Conservation (phyloP, 257 asterid genomes). For the Jasminum sambac region DNA sequence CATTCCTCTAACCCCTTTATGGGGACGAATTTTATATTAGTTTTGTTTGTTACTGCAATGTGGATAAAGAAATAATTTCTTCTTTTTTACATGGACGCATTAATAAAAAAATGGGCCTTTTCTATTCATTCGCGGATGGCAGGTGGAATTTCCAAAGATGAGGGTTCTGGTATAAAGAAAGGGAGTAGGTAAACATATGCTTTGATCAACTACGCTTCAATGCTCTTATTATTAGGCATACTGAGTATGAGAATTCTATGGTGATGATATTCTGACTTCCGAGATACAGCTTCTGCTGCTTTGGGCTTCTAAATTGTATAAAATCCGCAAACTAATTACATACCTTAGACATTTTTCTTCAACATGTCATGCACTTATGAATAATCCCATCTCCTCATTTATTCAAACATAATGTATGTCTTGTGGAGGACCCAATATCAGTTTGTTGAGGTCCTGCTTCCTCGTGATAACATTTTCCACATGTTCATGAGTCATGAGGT, state of each 20-base stretch:
- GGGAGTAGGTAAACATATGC: constrained; percentile 99
- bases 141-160: constrained; percentile 99
- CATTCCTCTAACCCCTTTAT: constrained; percentile 16
- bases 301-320: constrained; percentile 5
- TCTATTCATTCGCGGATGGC: constrained; percentile 99
- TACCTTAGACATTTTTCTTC: neutral
- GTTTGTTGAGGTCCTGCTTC: neutral
- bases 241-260: constrained; percentile 18
- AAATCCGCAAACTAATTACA: neutral
- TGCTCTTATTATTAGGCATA: constrained; percentile 15
- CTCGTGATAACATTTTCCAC: neutral
- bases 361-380: neutral
- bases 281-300: constrained; percentile 21
- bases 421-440: neutral
- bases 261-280: constrained; percentile 22
- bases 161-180: constrained; percentile 99
- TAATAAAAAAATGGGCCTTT: constrained; percentile 93
- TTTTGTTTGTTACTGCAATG: constrained; percentile 33
- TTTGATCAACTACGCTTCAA: constrained; percentile 71
- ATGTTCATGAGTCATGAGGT: neutral
- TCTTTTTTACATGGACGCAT: constrained; percentile 62
- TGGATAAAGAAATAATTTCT: constrained; percentile 63
- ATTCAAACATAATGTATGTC: neutral
- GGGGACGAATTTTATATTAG: constrained; percentile 1
- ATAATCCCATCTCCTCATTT: neutral